Evolutionary conservation across 2,329 filamentous ascomycete species (phyloP), one percentile per base, ranked within the genome.

Genomic region (Penicillium hesseltinei): DNA sequence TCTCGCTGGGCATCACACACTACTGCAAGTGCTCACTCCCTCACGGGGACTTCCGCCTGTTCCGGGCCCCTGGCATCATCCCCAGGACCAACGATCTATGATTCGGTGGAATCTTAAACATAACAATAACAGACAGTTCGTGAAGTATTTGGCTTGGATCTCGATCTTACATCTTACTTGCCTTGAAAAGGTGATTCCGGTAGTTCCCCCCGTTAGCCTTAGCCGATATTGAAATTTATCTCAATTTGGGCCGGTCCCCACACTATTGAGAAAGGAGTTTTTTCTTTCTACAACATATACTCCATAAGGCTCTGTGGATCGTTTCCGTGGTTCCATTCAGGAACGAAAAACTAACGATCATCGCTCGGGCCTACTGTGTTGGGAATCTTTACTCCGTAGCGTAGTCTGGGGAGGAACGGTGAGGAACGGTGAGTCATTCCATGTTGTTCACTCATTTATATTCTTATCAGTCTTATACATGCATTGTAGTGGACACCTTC

Each of bases 31-130:
- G 47, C 29, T 56, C 42, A 51, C 48, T 29, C 35, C 36, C 42
- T 51, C 54, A 17, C 54, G 23, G 53, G 19, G 33, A 45, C 25
- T 38, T 45, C 45, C 42, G 47, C 40, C 46, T 19, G 15, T 55
- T 58, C 51, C 57, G 40, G 50, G 44, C 63, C 61, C 65, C 64
- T 67, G 56, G 63, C 65, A 59, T 67, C 58, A 56, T 58, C 45
- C 56, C 60, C 63, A 62, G 62, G 63, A 58, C 65, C 44, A 25
- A 21, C 27, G 15, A 46, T 48, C 13, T 3, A 7, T 23, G 29
- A 46, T 46, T 46, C 25, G 25, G 25, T 19, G 17, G 21, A n/a
- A 33, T 25, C 31, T 35, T 47, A 17, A 17, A 21, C 43, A 46
- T 29, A 45, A 46, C 19, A 47, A 46, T 46, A 33, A 46, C 27